These are phyloP conservation scores for Trametopsis cervina DNA, from an alignment of 768 basidiomycete genomes.

Conservation along the genomic window DNA sequence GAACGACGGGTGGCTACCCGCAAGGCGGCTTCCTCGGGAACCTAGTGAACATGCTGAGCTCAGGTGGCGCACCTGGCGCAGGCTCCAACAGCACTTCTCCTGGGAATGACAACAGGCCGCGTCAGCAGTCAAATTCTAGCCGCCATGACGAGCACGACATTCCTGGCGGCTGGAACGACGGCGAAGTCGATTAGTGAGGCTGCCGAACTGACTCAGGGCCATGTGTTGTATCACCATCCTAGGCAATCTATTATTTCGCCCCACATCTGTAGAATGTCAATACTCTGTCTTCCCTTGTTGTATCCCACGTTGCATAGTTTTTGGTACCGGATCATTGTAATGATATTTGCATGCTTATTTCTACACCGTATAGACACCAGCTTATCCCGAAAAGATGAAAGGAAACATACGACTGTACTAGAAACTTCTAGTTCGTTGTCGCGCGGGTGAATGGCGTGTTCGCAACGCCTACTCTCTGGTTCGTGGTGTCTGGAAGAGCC, in stretches of 20 bases:
- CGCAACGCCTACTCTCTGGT: constrained; percentile 50
- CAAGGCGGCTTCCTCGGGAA: constrained; percentile 3
- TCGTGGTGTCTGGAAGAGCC: constrained; percentile 38
- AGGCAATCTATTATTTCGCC: neutral
- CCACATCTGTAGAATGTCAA: neutral
- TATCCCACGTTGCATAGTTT: neutral
- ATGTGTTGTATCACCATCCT: neutral
- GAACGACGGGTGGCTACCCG: neutral
- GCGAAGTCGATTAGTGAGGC: constrained; percentile 14
- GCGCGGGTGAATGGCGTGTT: constrained; percentile 42
- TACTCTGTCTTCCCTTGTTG: neutral
- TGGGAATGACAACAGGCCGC: neutral
- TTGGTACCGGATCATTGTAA: neutral
- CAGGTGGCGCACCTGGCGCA: neutral
- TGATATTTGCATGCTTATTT: neutral
- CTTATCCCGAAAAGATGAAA: neutral
- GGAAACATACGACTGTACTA: neutral
- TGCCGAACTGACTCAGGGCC: neutral
- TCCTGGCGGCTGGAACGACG: constrained; percentile 16
- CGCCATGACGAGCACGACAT: constrained; percentile 7
- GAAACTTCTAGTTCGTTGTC: constrained; percentile 27
- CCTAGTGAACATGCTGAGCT: constrained; percentile 4
- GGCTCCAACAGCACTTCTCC: neutral
- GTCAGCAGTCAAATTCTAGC: neutral
- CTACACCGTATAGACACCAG: neutral